Evolutionary conservation across 768 basidiomycete genomes (phyloP), one percentile per base, ranked within the genome.

Genomic region (Auricularia cornea): DNA sequence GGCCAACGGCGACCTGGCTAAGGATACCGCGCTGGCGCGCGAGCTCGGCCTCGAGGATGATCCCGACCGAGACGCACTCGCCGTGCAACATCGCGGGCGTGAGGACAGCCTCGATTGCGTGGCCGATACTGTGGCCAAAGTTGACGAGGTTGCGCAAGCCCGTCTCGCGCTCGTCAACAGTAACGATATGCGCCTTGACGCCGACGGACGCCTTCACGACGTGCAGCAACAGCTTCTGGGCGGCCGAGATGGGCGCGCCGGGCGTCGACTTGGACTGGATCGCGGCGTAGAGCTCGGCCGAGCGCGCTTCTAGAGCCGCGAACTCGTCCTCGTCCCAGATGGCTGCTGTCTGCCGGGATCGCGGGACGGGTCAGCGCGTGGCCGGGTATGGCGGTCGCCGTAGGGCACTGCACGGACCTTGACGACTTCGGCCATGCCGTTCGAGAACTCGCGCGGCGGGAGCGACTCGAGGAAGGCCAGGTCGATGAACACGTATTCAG

Each of bases 141-240:
- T 99, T 99, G 79, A 99, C 96, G 62, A 99, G 87, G 78, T 98
- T 98, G 66, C 97, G 91, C 48, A 99, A 82, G 26, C 97, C 92
- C 0, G 94, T 94, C 77, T 99, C 97, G 71, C 89, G 91, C 74
- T 95, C 93, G 77, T 99, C 97, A 68, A 92, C 83, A 33, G 96
- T 95, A 66, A 98, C 97, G 69, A 98, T 98, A 75, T 98, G 90
- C 0, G 97, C 86, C 75, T 98, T 99, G 65, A 98, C 95, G 60
- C 87, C 88, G 75, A 94, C 94, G 40, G 94, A 97, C 1, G 90
- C 94, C 33, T 89, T 84, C 70, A 98, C 95, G 71, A 98, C 88
- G 30, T 87, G 88, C 33, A 98, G 87, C 16, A 99, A 84, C 14
- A 98, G 85, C 28, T 86, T 81, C 75, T 90, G 94, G n/a, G 83